Base-by-base conservation (phyloP, 2,329 filamentous ascomycete genomes). In the Pseudogymnoascus sp. region DNA sequence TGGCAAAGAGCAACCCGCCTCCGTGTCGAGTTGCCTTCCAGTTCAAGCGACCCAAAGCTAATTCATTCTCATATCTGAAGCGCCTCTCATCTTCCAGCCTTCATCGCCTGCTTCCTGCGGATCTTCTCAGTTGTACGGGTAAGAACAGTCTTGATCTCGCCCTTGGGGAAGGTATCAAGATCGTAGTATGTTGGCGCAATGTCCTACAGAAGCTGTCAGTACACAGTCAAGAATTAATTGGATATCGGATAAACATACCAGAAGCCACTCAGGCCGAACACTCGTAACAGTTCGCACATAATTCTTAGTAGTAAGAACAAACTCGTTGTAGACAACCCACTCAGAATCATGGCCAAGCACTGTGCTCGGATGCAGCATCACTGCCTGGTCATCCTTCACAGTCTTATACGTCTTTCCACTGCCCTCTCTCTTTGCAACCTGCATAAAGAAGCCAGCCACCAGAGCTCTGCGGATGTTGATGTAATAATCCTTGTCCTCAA, bases 291-390 rank as follows among this genome's bases (percentile, higher is more conserved):
- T 97, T 64, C 96, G 86, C 70, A 99, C 93, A 75, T 97, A 99
- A 78, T 97, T 96, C 84, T 99, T 97, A 62, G 90, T 95, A 0
- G 95, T 99, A 63, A 99, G 84, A 11, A 99, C 95, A 73, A 97
- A 99, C 74, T 99, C 96, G 72, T 97, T 96, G 78, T 99, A 99
- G 25, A 99, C 80, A 25, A 99, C 91, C 95, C 95, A 99, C 69
- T 99, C 95, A 69, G 88, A 91, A 64, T 97, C 93, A 64, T 91
- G 88, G 60, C 87, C 85, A 21, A 99, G 82, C 34, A 96, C 93
- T 0, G 93, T 97, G 68, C 90, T 95, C 1, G 95, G 95, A 77
- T 99, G 95, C 65, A 99, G 83, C 70, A 97, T 82, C 53, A 99
- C 95, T 56, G 85, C 89, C 78, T 97, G 93, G 72, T 97, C 90